Base-by-base conservation (phyloP, 148 eudicot genomes). In the Hydrangea macrophylla region DNA sequence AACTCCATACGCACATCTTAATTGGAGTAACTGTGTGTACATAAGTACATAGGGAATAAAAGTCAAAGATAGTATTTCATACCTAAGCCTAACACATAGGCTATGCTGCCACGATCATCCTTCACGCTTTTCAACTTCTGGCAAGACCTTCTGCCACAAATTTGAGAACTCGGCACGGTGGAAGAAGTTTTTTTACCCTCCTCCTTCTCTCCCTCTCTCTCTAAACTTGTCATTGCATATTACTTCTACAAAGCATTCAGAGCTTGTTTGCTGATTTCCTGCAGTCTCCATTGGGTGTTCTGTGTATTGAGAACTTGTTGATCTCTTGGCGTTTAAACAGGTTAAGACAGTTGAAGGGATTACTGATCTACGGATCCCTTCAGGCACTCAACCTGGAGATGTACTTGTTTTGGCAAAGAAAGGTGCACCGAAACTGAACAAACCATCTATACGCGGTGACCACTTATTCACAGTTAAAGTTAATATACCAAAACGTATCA, bases 341-440 rank as follows among this genome's bases (percentile, higher is more conserved):
- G 96, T 90, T 60, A 90, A 88, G 81, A 88, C 99, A 33, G 91
- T 91, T 70, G 99, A 91, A 76, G 99, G 99, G 59, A 58, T 76
- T 65, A 76, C 76, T 71, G 97, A 91, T 60, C 82, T 91, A 71
- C 87, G 81, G 72, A 82, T 94, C 78, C 97, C 99, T 62, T 82
- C 96, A 7, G 96, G 99, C 68, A 87, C 99, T 75, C 99, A 94
- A 70, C 99, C 99, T 26, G 97, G 96, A 60, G 99, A 91, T 76
- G 84, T 91, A 61, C 97, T 94, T 70, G 97, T 94, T 79, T 82
- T 94, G 72, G 89, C 91, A 23, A 94, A 82, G 76, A 91, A 82
- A 82, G 99, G 99, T 77, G 97, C 78, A 39, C 99, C 99, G 15
- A 94, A 87, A 76, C 73, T 94, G 69, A 91, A 89, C 77, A 87